phyloP scores from a whole-genome alignment of 2,329 filamentous ascomycete genomes.

The Scytalidium sp. region DNA sequence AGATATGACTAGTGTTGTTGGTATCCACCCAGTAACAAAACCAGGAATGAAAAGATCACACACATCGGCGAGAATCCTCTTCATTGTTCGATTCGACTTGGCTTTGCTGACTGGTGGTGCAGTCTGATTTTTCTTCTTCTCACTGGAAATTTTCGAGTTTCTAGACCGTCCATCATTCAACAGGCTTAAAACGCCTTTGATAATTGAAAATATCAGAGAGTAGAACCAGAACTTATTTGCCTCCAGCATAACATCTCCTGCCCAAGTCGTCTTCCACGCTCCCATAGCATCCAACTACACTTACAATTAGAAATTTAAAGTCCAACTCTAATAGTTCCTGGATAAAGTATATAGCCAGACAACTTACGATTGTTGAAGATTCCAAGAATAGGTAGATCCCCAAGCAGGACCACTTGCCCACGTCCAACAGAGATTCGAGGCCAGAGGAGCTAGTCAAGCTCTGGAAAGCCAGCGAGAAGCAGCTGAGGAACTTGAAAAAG shows the following conservation, averaged over 20 bases:
- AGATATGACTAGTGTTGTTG: conserved; percentile 47
- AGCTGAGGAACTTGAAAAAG: conserved; percentile 64
- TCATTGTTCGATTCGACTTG: conserved; percentile 30
- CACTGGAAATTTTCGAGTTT: conserved; percentile 28
- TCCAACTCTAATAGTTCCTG: too few relatives aligned
- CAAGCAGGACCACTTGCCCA: conserved; percentile 55
- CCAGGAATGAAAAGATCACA: conserved; percentile 64
- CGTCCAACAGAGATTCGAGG: conserved; percentile 46
- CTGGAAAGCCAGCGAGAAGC: conserved; percentile 49
- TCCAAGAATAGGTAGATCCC: conserved; percentile 69
- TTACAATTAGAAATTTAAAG: conserved; percentile 1
- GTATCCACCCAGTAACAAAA: conserved; percentile 57
- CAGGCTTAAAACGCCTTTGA: conserved; percentile 31
- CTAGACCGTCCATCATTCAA: conserved; percentile 36
- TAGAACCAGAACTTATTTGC: conserved; percentile 70
- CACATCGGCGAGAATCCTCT: conserved; percentile 51
- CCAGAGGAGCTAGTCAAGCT: conserved; percentile 31
- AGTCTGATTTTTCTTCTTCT: conserved; percentile 18
- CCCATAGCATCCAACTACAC: conserved; percentile 46
- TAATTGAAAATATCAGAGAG: conserved; percentile 49
- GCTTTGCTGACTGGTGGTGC: neutral
- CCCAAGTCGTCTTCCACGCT: conserved; percentile 38
- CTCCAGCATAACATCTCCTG: conserved; percentile 50
- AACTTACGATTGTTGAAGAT: conserved; percentile 57
- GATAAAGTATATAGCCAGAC: too few relatives aligned